Percentiles rank a stretch among this genome's conserved stretches.
phyloP scores from a whole-genome alignment of 1,139 yeast genomes.

The Blastobotrys proliferans region DNA sequence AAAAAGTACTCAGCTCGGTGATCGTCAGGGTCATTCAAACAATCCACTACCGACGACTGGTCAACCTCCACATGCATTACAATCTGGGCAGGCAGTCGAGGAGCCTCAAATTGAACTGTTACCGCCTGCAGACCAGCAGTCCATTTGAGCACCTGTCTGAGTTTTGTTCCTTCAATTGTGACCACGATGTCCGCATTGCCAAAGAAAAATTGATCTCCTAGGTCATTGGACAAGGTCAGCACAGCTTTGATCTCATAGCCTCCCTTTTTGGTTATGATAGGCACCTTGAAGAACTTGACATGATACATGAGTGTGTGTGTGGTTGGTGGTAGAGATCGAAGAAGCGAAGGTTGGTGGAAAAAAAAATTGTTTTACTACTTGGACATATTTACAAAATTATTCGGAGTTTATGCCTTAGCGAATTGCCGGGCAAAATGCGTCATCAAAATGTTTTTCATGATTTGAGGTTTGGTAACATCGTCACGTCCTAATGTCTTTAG shows the following conservation, averaged over 20 bases:
- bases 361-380: conserved; percentile 2
- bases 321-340: background rate
- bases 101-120: conserved; percentile 4
- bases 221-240: conserved; percentile 32
- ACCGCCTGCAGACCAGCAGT: conserved; percentile 17
- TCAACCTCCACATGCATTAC: conserved; percentile 8
- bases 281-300: conserved; percentile 27
- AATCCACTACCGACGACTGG: conserved; percentile 9
- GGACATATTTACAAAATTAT: background rate
- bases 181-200: conserved; percentile 24
- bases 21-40: conserved; percentile 12
- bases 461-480: conserved; percentile 27
- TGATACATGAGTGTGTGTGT: conserved; percentile 24
- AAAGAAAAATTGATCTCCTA: conserved; percentile 32
- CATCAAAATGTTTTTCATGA: conserved; percentile 35
- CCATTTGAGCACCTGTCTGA: conserved; percentile 15
- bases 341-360: background rate
- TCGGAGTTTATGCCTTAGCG: conserved; percentile 5
- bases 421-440: conserved; percentile 23
- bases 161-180: background rate
- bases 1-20: conserved; percentile 8
- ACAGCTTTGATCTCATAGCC: conserved; percentile 21
- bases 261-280: conserved; percentile 16
- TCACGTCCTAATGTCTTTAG: conserved; percentile 29
- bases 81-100: conserved; percentile 1